A percentile compares a stretch with the other conserved stretches of the same genome.
phyloP scores from a whole-genome alignment of 1,284 basidiomycete genomes.

The Peniophora sp. region DNA sequence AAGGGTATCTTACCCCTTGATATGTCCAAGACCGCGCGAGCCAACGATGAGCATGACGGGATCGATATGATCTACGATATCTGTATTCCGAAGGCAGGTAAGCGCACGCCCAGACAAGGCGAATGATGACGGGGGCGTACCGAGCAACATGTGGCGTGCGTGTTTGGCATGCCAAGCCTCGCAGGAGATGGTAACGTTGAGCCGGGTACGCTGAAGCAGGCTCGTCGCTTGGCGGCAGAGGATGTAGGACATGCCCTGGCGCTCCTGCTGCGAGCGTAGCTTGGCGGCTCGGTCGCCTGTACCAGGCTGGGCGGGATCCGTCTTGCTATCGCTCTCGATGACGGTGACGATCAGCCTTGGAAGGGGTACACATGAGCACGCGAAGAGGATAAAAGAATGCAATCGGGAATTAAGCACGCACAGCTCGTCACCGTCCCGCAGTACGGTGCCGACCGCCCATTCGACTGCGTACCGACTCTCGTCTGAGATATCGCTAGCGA shows the following conservation, averaged over 20 bases:
- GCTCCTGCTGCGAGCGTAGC: conserved; percentile 85
- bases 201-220: conserved; percentile 81
- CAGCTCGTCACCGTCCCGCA: conserved; percentile 92
- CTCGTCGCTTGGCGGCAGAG: conserved; percentile 84
- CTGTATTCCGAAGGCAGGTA: conserved; percentile 25
- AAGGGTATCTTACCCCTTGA: conserved; percentile 73
- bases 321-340: conserved; percentile 88
- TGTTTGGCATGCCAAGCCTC: conserved; percentile 97
- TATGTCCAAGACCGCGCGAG: conserved; percentile 81
- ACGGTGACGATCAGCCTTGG: conserved; percentile 75
- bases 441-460: conserved; percentile 94
- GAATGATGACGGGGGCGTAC: conserved; percentile 27
- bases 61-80: conserved; percentile 86
- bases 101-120: no score
- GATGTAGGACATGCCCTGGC: conserved; percentile 83
- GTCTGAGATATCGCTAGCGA: conserved; percentile 91
- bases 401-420: conserved; percentile 19
- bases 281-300: conserved; percentile 69
- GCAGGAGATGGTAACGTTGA: conserved; percentile 83
- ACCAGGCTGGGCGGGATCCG: conserved; percentile 70
- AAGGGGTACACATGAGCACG: conserved; percentile 4
- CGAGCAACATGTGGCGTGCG: conserved; percentile 85
- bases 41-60: conserved; percentile 95
- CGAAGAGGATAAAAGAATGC: neutral
- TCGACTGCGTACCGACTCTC: conserved; percentile 89